Conservation (phyloP, 306 rosid species). For the Begonia loranthoides region DNA sequence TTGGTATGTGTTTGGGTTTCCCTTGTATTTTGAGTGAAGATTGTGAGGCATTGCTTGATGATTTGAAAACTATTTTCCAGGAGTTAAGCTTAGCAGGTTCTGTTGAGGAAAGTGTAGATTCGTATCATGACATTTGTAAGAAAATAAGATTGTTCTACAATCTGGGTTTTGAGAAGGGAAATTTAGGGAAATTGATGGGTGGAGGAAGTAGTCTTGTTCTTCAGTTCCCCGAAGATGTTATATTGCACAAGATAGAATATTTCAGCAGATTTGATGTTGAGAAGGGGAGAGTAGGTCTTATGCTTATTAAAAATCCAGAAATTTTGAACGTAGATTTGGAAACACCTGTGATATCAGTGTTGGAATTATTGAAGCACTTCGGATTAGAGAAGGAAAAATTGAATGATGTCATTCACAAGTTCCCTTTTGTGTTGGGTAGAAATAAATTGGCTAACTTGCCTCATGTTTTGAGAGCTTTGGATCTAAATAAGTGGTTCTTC, state of each 20-base stretch:
- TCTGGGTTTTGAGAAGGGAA: constrained; percentile 31
- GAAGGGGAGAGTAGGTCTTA: constrained; percentile 33
- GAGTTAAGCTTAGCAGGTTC: constrained; percentile 35
- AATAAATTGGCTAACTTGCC: constrained; percentile 56
- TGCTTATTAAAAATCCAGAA: constrained; percentile 36
- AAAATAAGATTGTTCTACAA: constrained; percentile 49
- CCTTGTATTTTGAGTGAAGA: constrained; percentile 35
- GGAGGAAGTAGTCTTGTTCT: constrained; percentile 32
- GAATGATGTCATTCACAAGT: constrained; percentile 16
- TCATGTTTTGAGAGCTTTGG: constrained; percentile 47
- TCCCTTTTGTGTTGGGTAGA: constrained; percentile 44
- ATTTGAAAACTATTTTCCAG: constrained; percentile 29
- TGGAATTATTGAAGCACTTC: constrained; percentile 47
- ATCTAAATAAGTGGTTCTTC: constrained; percentile 56
- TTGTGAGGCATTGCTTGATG: constrained; percentile 25
- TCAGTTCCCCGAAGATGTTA: constrained; percentile 29
- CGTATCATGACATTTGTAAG: constrained; percentile 45
- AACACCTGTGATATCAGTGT: constrained; percentile 24
- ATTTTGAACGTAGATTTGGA: constrained; percentile 43
- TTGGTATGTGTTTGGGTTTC: constrained; percentile 59
- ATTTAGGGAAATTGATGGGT: constrained; percentile 28
- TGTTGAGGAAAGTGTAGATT: constrained; percentile 45
- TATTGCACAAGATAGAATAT: constrained; percentile 27
- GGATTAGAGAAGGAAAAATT: constrained; percentile 24
- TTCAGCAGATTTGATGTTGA: constrained; percentile 41